phyloP scores from a whole-genome alignment of 345 rosid genomes.

The Eutrema japonicum region DNA sequence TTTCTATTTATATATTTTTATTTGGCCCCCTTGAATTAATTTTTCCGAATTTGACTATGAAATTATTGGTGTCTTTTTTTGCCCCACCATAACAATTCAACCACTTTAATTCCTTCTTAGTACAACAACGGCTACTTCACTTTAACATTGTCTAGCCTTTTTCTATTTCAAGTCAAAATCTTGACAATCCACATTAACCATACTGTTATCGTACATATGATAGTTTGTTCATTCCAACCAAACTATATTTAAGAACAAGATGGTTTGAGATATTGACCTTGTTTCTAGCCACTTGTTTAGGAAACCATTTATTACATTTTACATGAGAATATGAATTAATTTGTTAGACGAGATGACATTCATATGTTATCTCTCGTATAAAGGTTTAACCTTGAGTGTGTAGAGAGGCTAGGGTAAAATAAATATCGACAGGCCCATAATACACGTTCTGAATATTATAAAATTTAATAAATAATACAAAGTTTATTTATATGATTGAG shows the following conservation, averaged over 20 bases:
- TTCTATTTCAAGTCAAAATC: conserved; percentile 42
- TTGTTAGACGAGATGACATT: not conserved
- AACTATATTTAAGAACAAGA: conserved; percentile 24
- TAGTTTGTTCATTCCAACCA: conserved; percentile 8
- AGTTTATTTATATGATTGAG: no score
- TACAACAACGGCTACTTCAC: conserved; percentile 44
- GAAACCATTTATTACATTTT: conserved; percentile 22
- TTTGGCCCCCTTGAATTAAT: conserved; percentile 11
- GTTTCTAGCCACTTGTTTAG: conserved; percentile 18
- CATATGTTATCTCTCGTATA: no score
- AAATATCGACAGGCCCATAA: no score
- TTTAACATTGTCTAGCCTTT: conserved; percentile 41
- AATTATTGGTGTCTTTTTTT: conserved; percentile 39
- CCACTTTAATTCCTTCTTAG: conserved; percentile 41
- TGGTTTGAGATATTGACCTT: conserved; percentile 22
- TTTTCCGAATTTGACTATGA: conserved; percentile 31
- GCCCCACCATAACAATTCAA: conserved; percentile 44
- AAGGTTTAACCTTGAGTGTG: no score
- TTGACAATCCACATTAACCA: conserved; percentile 34
- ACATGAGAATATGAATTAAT: not conserved
- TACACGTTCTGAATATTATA: no score
- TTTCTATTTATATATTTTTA: conserved; percentile 12
- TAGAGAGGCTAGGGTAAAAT: no score
- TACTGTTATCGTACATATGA: conserved; percentile 23
- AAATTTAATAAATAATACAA: no score